A percentile compares a stretch with the other conserved stretches of the same genome.
Evolutionary conservation across 1,284 basidiomycete species (phyloP).

Genomic region (Phellopilus nigrolimitatus): DNA sequence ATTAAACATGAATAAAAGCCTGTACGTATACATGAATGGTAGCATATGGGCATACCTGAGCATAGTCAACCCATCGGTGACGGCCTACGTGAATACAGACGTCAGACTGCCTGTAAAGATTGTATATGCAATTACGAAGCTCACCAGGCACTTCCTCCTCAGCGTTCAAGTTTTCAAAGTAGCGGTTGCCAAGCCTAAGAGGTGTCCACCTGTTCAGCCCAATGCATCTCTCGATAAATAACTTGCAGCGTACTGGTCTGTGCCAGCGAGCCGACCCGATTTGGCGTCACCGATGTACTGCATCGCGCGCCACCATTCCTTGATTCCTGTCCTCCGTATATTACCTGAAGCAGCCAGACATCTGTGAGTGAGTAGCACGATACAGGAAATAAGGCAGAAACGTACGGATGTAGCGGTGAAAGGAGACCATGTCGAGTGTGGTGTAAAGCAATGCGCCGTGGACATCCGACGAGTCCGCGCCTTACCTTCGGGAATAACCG

Average conservation of each 20-base stretch:
- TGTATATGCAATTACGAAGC: slow-evolving; percentile 25
- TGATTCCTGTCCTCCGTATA: slow-evolving; percentile 67
- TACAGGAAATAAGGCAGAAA: slow-evolving; percentile 30
- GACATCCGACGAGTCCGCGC: neutral
- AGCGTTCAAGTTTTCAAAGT: slow-evolving; percentile 84
- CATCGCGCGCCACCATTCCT: slow-evolving; percentile 81
- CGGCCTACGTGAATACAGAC: slow-evolving; percentile 50
- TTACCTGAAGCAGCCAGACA: slow-evolving; percentile 3
- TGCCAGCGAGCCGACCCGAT: slow-evolving; percentile 71
- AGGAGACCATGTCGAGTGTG: slow-evolving; percentile 53
- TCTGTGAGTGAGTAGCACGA: neutral
- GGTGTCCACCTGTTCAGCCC: neutral
- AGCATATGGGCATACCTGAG: slow-evolving; percentile 50
- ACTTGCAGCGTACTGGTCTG: slow-evolving; percentile 67
- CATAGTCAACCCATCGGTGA: slow-evolving; percentile 90
- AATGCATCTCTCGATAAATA: slow-evolving; percentile 1
- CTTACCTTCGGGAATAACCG: slow-evolving; percentile 9
- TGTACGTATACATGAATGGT: no score
- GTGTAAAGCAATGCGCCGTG: neutral
- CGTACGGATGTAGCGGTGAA: slow-evolving; percentile 65
- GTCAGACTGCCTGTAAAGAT: neutral
- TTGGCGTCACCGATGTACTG: slow-evolving; percentile 93
- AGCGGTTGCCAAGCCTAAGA: slow-evolving; percentile 80
- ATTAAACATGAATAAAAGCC: neutral
- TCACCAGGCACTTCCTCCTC: slow-evolving; percentile 82